A percentile compares a stretch with the other conserved stretches of the same genome.
These are phyloP conservation scores for Meripilus lineatus DNA, from an alignment of 1,284 basidiomycete species.

Conservation along the genomic window DNA sequence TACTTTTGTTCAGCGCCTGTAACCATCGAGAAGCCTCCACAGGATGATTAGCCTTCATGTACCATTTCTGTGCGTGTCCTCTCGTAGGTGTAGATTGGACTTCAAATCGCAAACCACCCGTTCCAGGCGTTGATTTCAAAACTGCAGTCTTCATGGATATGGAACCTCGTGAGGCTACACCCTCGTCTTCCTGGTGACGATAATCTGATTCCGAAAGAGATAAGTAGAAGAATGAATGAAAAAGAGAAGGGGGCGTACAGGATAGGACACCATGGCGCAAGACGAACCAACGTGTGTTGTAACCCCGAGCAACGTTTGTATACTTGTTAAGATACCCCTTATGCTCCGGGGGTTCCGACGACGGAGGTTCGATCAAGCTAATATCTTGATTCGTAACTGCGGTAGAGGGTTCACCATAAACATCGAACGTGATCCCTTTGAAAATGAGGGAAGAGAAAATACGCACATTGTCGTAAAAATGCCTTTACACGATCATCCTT, in stretches of 20 bases:
- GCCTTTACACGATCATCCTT: slow-evolving; percentile 82
- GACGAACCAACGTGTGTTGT: slow-evolving; percentile 93
- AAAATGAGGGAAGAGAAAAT: not conserved
- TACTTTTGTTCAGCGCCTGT: slow-evolving; percentile 68
- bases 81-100: slow-evolving; percentile 62
- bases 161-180: slow-evolving; percentile 81
- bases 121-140: slow-evolving; percentile 45
- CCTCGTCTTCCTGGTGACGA: slow-evolving; percentile 90
- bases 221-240: slow-evolving; percentile 7
- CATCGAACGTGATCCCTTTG: slow-evolving; percentile 4
- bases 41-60: slow-evolving; percentile 86
- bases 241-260: slow-evolving; percentile 45
- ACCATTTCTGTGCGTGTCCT: slow-evolving; percentile 71
- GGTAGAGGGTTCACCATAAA: too few species aligned
- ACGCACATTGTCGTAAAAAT: slow-evolving; percentile 80
- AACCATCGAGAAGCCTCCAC: slow-evolving; percentile 89
- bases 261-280: slow-evolving; percentile 83
- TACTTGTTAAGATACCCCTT: slow-evolving; percentile 88
- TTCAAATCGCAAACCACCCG: slow-evolving; percentile 78
- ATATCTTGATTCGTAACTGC: slow-evolving; percentile 78
- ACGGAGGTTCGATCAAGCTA: slow-evolving; percentile 46
- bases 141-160: slow-evolving; percentile 84
- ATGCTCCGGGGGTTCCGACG: slow-evolving; percentile 58
- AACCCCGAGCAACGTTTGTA: slow-evolving; percentile 87
- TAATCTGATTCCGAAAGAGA: slow-evolving; percentile 65